These are phyloP conservation scores for Epichloe brachyelytri DNA, from an alignment of 2,329 filamentous ascomycete genomes.

Conservation along the genomic window DNA sequence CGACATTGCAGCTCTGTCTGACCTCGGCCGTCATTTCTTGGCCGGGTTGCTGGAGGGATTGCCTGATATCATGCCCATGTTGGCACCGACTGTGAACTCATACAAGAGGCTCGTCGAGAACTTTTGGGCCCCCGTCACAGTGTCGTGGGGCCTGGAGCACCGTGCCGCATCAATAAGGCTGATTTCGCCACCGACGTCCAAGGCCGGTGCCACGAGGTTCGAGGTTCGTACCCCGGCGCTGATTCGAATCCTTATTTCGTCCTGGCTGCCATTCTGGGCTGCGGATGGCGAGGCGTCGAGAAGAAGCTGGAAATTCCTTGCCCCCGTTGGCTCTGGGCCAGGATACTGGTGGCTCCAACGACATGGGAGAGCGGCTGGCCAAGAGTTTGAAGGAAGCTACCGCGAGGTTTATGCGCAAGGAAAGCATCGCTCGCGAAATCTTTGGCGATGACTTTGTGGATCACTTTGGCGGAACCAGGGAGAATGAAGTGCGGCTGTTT, in stretches of 20 bases:
- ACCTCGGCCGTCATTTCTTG: slow-evolving; percentile 83
- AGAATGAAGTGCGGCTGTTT: slow-evolving; percentile 83
- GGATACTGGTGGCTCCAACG: slow-evolving; percentile 58
- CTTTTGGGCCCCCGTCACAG: slow-evolving; percentile 96
- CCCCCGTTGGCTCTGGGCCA: slow-evolving; percentile 77
- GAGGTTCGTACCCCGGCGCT: slow-evolving; percentile 88
- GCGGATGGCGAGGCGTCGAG: slow-evolving; percentile 85
- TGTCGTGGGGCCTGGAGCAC: slow-evolving; percentile 94
- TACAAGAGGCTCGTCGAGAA: slow-evolving; percentile 98
- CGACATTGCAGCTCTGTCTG: slow-evolving; percentile 70
- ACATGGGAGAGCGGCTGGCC: slow-evolving; percentile 66
- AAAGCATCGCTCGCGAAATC: slow-evolving; percentile 82
- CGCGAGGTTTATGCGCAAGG: slow-evolving; percentile 59
- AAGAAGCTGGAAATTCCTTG: slow-evolving; percentile 77
- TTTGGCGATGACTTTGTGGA: slow-evolving; percentile 94
- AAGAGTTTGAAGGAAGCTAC: slow-evolving; percentile 80
- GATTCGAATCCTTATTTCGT: slow-evolving; percentile 85
- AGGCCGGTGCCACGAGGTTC: slow-evolving; percentile 76
- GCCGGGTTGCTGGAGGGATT: slow-evolving; percentile 81
- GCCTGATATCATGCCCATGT: slow-evolving; percentile 87
- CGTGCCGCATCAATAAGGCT: slow-evolving; percentile 82
- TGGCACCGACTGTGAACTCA: slow-evolving; percentile 91
- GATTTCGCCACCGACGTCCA: slow-evolving; percentile 77
- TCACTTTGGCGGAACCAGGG: slow-evolving; percentile 81
- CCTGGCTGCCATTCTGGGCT: slow-evolving; percentile 70